Evolutionary conservation across 2,329 filamentous ascomycete species (phyloP).

Genomic region (Claviceps humidiphila): DNA sequence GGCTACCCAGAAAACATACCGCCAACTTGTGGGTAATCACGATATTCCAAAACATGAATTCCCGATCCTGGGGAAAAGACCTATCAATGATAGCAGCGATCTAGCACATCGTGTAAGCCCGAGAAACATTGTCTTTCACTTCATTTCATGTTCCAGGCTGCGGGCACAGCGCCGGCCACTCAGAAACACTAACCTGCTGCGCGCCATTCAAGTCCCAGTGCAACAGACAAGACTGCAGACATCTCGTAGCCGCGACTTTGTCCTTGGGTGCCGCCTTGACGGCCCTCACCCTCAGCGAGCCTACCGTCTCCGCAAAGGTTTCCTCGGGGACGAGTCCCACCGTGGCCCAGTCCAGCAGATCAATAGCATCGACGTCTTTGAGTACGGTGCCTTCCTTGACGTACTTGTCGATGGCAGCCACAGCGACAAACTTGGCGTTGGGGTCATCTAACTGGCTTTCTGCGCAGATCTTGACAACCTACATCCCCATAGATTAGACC

Average conservation of each 20-base stretch:
- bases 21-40: conserved; percentile 39
- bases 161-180: not conserved
- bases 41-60: conserved; percentile 42
- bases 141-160: not conserved
- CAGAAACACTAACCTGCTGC: conserved; percentile 32
- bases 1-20: conserved; percentile 20
- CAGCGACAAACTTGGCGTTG: conserved; percentile 29
- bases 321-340: conserved; percentile 22
- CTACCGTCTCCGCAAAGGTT: conserved; percentile 34
- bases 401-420: conserved; percentile 31
- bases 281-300: conserved; percentile 33
- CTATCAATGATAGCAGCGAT: conserved; percentile 42
- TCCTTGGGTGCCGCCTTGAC: conserved; percentile 41
- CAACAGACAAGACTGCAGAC: conserved; percentile 38
- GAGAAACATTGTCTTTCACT: not conserved
- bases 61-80: conserved; percentile 33
- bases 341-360: conserved; percentile 43
- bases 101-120: conserved; percentile 16
- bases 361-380: conserved; percentile 36
- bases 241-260: conserved; percentile 26
- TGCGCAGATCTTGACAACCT: conserved; percentile 36
- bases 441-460: conserved; percentile 40
- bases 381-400: conserved; percentile 32
- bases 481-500: not conserved
- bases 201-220: conserved; percentile 43